Base-by-base conservation (phyloP, 1,284 basidiomycete genomes). In the Afroboletus lepidellus region DNA sequence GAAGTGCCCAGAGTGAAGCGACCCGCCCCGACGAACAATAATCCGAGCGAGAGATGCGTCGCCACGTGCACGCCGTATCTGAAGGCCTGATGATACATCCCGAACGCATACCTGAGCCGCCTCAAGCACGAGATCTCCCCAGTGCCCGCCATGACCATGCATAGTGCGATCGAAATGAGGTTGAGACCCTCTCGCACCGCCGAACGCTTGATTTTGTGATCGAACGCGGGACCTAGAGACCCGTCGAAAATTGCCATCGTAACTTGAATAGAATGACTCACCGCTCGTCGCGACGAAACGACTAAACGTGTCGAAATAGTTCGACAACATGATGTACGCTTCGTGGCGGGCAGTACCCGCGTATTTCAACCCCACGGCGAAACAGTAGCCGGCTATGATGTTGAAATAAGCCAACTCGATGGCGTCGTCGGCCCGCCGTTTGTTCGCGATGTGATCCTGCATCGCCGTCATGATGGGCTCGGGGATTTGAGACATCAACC, bases 101-200 rank as follows among this genome's bases (percentile, higher is more conserved):
- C 95, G 65, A 95, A 98, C 4, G 90, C 86, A 63, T 91, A 85
- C 23, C 97, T 84, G 13, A 98, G 77, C n/a, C 94, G 82, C 27
- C 93, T 84, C 24, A 99, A 77, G 56, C 92, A 88, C 46, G 89
- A 90, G 41, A 98, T 83, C 67, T 99, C 94, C 12, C 97, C 97
- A 0, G 94, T 97, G 3, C 97, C 97, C 0, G 94, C 92, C 90
- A 98, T 94, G 46, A 98, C 88, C 77, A 96, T 89, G 58, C 87
- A 86, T 25, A 97, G 73, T 4, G 94, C 80, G 34, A 98, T 77
- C 0, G 92, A 88, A 53, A 97, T 87, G 25, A 95, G 76, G 64
- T 92, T 95, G 41, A 97, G 76, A 3, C 92, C 92, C 61, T 95
- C 90, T 18, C 93, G 81, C n/a, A 95, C 81, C 1, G 93, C 87